A percentile compares a stretch with the other conserved stretches of the same genome.
These are phyloP conservation scores for Trichoderma brevicompactum DNA, from an alignment of 2,329 filamentous ascomycete species.

Conservation along the genomic window DNA sequence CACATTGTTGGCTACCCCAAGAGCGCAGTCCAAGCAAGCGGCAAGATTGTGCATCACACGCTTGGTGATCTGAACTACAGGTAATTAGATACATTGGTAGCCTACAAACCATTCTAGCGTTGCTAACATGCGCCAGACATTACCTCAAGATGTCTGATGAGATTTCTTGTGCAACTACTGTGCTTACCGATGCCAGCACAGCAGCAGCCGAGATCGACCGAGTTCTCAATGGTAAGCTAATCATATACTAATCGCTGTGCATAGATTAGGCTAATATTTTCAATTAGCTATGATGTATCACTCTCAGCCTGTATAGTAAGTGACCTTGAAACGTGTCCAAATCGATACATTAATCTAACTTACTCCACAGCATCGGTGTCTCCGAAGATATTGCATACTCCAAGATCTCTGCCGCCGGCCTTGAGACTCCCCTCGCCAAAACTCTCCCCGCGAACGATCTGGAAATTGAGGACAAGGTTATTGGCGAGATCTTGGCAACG, in stretches of 20 bases:
- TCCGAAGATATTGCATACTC: neutral
- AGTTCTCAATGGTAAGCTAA: slow-evolving; percentile 15
- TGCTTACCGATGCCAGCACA: neutral
- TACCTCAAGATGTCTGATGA: slow-evolving; percentile 8
- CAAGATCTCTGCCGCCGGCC: too few relatives aligned
- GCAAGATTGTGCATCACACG: slow-evolving; percentile 19
- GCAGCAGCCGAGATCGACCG: slow-evolving; percentile 19
- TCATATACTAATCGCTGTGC: too few relatives aligned
- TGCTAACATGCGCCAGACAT: neutral
- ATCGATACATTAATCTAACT: too few relatives aligned
- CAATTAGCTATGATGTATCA: slow-evolving; percentile 8
- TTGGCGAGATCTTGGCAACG: neutral
- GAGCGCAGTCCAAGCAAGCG: slow-evolving; percentile 5
- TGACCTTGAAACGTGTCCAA: neutral
- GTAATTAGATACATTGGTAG: neutral
- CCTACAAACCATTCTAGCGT: too few relatives aligned
- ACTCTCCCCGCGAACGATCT: too few relatives aligned
- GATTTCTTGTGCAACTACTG: slow-evolving; percentile 14
- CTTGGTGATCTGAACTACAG: slow-evolving; percentile 12
- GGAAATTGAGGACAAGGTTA: neutral
- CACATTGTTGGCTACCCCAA: slow-evolving; percentile 23
- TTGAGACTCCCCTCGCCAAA: too few relatives aligned
- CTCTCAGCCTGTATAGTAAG: slow-evolving; percentile 19
- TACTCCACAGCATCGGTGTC: neutral
- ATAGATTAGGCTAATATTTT: neutral